Evolutionary conservation across 768 basidiomycete genomes (phyloP), one percentile per base, ranked within the genome.

Genomic region (Xerocomellus intermedius): DNA sequence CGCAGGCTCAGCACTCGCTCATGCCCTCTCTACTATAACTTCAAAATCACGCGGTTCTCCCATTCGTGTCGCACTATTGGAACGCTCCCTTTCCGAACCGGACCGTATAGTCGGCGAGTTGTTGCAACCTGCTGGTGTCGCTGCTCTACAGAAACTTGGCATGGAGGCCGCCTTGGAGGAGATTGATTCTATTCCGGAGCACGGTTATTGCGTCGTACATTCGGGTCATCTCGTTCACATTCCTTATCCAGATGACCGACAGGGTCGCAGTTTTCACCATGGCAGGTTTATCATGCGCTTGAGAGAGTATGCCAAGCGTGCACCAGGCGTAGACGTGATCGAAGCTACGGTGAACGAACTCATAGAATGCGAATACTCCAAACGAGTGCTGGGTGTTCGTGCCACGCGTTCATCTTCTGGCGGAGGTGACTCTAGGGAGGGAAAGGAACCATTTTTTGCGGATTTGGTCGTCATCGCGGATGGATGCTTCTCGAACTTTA

Each of bases 61-160:
- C 14, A 81, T 94, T 19, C 82, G 85, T 21, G 86, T 98, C 60
- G 87, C 87, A 17, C 75, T 98, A 0, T 77, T 99, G 52, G 97
- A 99, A 72, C 86, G 96, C 12, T 96, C 95, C 14, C 80, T 98
- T 4, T 80, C 87, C 0, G 89, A 93, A 69, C 97, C 97, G 0
- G 94, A 98, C 78, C 82, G 97, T 17, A 98, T 99, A 61, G 97
- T 98, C 33, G 97, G 97, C 24, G 97, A 99, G 70, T 84, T 98
- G 1, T 76, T 99, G 22, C 97, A 99, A 66, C 97, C 97, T 2
- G 94, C 88, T 2, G 97, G 97, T 1, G 85, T 94, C 22, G 75
- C 77, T 13, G 85, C 93, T 1, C 74, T 99, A 42, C 74, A 82
- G 53, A 73, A 81, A 36, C 82, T 99, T n/a, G 95, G 93, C 0